Evolutionary conservation across 768 basidiomycete species (phyloP), one percentile per base, ranked within the genome.

Genomic region (Rhodotorula sphaerocarpa): DNA sequence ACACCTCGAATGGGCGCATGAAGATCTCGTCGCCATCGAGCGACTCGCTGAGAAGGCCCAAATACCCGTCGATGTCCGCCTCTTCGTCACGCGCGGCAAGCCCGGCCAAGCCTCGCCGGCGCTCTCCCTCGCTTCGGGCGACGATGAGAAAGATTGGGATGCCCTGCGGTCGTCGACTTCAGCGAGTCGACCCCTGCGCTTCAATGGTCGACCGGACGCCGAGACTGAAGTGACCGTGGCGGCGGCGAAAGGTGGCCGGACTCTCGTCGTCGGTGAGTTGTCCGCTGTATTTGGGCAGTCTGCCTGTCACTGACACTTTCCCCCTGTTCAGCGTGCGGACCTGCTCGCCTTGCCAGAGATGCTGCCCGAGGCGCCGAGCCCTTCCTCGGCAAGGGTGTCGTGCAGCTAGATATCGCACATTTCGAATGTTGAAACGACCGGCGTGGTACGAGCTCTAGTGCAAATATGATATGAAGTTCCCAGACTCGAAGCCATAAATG

Each of bases 341-440:
- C 50, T 2, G 34, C 23, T 6, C 34, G 14, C 23, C 50, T 51
- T 34, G 50, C 50, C 11, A 18, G 33, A 6, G 50, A 36, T 23
- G 50, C 36, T 12, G 30, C 30, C 12, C 21, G 25, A 9, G 50
- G 12, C 2, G 50, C 30, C 23, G 23, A 14, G 34, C 20, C 20
- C 23, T 51, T 34, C 34, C 6, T 5, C 30, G 10, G 31, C 5
- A 15, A 21, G 3, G 20, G 30, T 14, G 33, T 51, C 34, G 15
- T 3, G 5, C n/a, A n/a, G n/a, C 16, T 7, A 23, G 50, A 51
- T 2, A 51, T 51, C 34, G 50, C 50, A 21, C 23, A 39, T 23
- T 51, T 51, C n/a, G 50, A 51, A 12, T 51, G 50, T 18, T 51
- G 33, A 23, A n/a, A n/a, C n/a, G n/a, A n/a, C n/a, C n/a, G n/a